Conservation (phyloP, 805 yeast genomes). For the Myxozyma geophila region DNA sequence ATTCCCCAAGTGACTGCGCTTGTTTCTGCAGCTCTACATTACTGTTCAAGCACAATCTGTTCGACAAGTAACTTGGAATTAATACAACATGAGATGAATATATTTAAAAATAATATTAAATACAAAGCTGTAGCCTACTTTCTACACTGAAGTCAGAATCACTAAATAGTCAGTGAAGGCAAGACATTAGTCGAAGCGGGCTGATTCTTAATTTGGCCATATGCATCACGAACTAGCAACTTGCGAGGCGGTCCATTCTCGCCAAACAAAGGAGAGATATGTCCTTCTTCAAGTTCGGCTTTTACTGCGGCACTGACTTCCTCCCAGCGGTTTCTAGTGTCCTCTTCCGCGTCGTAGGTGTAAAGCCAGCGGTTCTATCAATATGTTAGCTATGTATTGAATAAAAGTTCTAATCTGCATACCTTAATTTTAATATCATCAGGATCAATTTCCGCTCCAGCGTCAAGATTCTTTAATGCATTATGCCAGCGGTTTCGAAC, state of each 20-base stretch:
- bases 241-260: slow-evolving; percentile 10
- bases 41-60: too few species aligned
- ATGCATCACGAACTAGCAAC: slow-evolving; percentile 5
- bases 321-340: slow-evolving; percentile 5
- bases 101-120: too few species aligned
- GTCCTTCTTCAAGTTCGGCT: slow-evolving; percentile 2
- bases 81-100: too few species aligned
- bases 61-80: too few species aligned
- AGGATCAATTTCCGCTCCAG: slow-evolving; percentile 7
- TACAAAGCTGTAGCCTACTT: too few species aligned
- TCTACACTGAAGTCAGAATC: too few species aligned
- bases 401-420: not conserved
- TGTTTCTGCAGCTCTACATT: too few species aligned
- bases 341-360: slow-evolving; percentile 7
- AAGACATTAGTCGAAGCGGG: not conserved
- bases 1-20: too few species aligned
- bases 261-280: slow-evolving; percentile 11
- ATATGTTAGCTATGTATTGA: not conserved
- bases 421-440: slow-evolving; percentile 13
- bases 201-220: slow-evolving; percentile 1
- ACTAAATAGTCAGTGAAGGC: slow-evolving; percentile 6
- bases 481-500: slow-evolving; percentile 19
- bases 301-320: slow-evolving; percentile 4
- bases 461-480: slow-evolving; percentile 5
- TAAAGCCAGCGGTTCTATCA: slow-evolving; percentile 12